phyloP scores from a whole-genome alignment of 495 filamentous ascomycete genomes.

The Astrothelium macrocarpum region DNA sequence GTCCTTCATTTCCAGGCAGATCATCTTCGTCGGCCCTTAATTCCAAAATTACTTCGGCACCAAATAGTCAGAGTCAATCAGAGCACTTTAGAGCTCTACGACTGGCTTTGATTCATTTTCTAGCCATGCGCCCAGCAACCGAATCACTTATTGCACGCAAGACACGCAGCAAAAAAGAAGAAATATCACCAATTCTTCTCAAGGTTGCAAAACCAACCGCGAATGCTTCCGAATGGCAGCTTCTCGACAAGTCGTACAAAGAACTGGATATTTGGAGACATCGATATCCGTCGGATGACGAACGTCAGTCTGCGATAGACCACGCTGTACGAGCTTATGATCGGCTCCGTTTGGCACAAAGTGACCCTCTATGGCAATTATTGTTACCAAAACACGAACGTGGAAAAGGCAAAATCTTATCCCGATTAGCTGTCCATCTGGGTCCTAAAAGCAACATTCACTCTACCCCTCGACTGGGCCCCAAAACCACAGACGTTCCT shows the following conservation, averaged over 20 bases:
- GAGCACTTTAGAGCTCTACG: conserved; percentile 23
- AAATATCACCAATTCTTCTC: conserved; percentile 23
- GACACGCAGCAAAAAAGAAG: conserved; percentile 21
- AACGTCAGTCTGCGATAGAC: conserved; percentile 71
- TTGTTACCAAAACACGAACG: conserved; percentile 66
- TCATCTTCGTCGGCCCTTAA: conserved; percentile 1
- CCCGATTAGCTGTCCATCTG: conserved; percentile 51
- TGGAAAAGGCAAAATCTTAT: conserved; percentile 70
- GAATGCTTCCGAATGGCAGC: conserved; percentile 22
- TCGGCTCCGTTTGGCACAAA: conserved; percentile 58
- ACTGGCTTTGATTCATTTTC: conserved; percentile 25
- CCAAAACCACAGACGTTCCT: conserved; percentile 47
- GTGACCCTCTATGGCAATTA: conserved; percentile 71
- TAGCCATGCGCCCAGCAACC: conserved; percentile 25
- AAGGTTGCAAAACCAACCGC: conserved; percentile 23
- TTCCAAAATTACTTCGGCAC: conserved; percentile 22
- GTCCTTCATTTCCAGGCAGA: conserved; percentile 6
- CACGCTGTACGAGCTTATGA: conserved; percentile 77
- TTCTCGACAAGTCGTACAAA: conserved; percentile 57
- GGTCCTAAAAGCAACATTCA: conserved; percentile 33
- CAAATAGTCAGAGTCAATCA: conserved; percentile 15
- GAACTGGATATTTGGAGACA: conserved; percentile 79
- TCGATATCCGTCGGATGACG: conserved; percentile 53
- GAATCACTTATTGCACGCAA: conserved; percentile 14
- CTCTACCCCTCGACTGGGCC: conserved; percentile 34